Conservation (phyloP, 192 early-diverging fungal species). For the Backusella tuberculispora region DNA sequence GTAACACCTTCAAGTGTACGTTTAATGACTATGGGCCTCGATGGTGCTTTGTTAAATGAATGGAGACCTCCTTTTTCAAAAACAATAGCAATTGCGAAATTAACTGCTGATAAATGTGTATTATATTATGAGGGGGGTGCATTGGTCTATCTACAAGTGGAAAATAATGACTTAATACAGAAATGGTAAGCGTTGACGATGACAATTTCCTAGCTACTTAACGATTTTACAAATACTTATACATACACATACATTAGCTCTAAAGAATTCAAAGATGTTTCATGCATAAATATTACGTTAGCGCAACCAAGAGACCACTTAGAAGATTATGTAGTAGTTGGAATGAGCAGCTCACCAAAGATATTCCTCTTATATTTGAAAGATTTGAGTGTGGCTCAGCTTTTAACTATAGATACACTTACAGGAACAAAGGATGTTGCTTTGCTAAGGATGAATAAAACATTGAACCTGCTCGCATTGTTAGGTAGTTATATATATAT, state of each 20-base stretch:
- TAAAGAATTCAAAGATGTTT: constrained; percentile 41
- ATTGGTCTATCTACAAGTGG: constrained; percentile 42
- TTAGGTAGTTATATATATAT: constrained; percentile 48
- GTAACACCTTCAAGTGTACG: constrained; percentile 56
- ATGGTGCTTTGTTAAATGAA: constrained; percentile 41
- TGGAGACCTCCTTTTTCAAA: constrained; percentile 54
- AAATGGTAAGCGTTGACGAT: constrained; percentile 40
- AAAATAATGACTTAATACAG: constrained; percentile 24
- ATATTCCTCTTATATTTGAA: neutral
- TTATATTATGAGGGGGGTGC: constrained; percentile 57
- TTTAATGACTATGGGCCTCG: constrained; percentile 42
- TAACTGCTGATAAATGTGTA: constrained; percentile 58
- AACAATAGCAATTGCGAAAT: constrained; percentile 60
- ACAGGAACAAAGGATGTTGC: constrained; percentile 73
- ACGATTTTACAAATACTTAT: neutral
- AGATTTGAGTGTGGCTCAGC: constrained; percentile 26
- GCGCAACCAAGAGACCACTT: constrained; percentile 46
- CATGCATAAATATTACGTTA: constrained; percentile 46
- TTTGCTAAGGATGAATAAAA: constrained; percentile 63
- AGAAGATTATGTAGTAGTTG: constrained; percentile 59
- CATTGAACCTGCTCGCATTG: constrained; percentile 73
- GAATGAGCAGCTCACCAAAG: constrained; percentile 5
- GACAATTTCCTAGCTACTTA: constrained; percentile 34
- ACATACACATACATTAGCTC: neutral
- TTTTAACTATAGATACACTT: constrained; percentile 52